Base-by-base conservation (phyloP, 2,329 filamentous ascomycete species). In the Hymenoscyphus infarciens region DNA sequence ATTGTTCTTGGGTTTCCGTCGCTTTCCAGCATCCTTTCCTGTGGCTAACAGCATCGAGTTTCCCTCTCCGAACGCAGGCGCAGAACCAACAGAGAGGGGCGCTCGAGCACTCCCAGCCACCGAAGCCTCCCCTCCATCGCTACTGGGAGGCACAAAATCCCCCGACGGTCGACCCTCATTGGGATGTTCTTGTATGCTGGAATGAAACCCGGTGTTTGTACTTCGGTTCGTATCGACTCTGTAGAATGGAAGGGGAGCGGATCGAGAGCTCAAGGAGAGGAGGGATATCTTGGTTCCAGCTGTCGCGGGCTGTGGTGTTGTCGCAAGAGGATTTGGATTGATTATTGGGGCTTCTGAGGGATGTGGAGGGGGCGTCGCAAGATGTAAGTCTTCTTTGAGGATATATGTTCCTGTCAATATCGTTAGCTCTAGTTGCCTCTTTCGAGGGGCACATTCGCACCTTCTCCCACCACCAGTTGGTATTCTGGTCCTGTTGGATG, bases 1-100 rank as follows among this genome's bases (percentile, higher is more conserved):
- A 75, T 96, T 98, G 77, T 94, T 98, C 82, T 98, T 99, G 2
- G 95, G 95, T 76, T 99, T 99, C 73, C 88, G 86, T 74, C 87
- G 84, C 81, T 97, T 97, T 67, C 85, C 87, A 49, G 85, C 83
- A 71, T 93, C 91, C 72, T 91, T 92, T 33, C 82, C 81, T 19
- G 82, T 81, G 2, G 85, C 74, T 11, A 82, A 80, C 33, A 98
- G 81, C 29, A 91, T 83, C 6, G 88, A 83, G 74, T 97, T 98
- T 60, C 90, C 90, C 71, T 95, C 91, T 7, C 94, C 94, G 75
- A 97, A 97, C 0, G 88, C 85, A 1, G 90, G 89, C 5, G 83
- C 80, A 19, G 72, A 73, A 8, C 70, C 71, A 62, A 74, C 68
- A 31, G 72, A 74, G 0, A 71, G 61, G 1, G 71, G 38, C 22